Evolutionary conservation across 2,329 filamentous ascomycete genomes (phyloP), one percentile per base, ranked within the genome.

Genomic region (Aspergillus terreus): DNA sequence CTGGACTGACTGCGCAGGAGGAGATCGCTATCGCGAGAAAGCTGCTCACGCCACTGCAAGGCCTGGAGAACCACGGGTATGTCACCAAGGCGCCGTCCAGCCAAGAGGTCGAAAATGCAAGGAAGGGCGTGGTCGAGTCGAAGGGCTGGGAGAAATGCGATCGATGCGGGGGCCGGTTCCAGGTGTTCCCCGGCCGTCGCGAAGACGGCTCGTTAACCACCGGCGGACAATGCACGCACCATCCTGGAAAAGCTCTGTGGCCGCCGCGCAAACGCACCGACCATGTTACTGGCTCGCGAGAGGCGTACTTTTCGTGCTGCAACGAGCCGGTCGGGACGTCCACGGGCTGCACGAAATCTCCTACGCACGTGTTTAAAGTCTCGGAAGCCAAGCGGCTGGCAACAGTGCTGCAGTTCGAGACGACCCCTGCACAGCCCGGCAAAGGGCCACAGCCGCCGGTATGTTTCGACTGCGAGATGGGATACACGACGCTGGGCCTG

Each of bases 401-500:
- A 0, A 76, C 85, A 0, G 74, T 92, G 3, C 79, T 95, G 62
- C 91, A 92, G 47, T 99, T 95, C 67, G 80, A 83, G 51, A 72
- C 82, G 55, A 97, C 94, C 0, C 92, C 92, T 0, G 36, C 46
- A 25, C 71, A 75, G 25, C 58, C 60, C 41, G 56, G 58, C 11
- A 64, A 69, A 54, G 61, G 57, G 36, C 55, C 51, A 19, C 61
- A 60, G 27, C 60, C 56, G 1, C 81, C 82, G 33, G 84, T 97
- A 10, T 87, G 85, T 57, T 92, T 99, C 63, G 94, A 99, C 68
- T 97, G 94, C 63, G 94, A 99, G 67, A 99, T 99, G 94, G 90
- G 89, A 4, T 97, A 95, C 66, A 99, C 95, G 0, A 88, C 89
- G 1, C 72, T 87, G 46, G 94, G 95, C 0, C 76, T 97, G 58